A percentile compares a stretch with the other conserved stretches of the same genome.
phyloP scores from a whole-genome alignment of 345 rosid species.

The Moricandia moricandioides region DNA sequence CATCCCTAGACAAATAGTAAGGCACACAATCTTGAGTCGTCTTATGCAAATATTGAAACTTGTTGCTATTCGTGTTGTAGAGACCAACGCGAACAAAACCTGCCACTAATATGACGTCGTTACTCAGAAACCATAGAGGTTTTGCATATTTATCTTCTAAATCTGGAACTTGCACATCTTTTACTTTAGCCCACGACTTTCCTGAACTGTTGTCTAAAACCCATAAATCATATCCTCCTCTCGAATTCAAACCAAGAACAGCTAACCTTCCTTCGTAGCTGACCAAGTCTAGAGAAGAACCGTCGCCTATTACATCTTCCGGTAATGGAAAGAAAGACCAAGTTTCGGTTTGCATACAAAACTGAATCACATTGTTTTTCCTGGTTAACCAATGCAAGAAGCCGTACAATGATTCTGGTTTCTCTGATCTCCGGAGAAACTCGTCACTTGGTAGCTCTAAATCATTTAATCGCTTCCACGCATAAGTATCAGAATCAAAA shows the following conservation, averaged over 20 bases:
- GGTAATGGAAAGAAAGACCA: slow-evolving; percentile 13
- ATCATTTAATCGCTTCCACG: background rate
- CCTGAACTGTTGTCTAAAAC: background rate
- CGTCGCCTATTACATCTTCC: background rate
- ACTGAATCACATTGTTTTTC: slow-evolving; percentile 2
- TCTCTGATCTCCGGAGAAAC: too few relatives aligned
- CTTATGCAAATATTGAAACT: background rate
- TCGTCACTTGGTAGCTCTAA: background rate
- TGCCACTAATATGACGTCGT: background rate
- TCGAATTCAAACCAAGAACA: background rate
- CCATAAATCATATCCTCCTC: background rate
- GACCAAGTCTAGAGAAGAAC: background rate
- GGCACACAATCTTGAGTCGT: background rate
- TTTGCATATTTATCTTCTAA: background rate
- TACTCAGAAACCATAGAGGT: slow-evolving; percentile 8
- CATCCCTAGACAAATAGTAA: background rate
- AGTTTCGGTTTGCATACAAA: slow-evolving; percentile 23
- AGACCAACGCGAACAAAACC: background rate
- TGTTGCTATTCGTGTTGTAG: background rate
- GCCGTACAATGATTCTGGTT: background rate
- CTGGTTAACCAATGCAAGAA: slow-evolving; percentile 19
- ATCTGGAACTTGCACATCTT: background rate
- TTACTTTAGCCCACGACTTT: background rate
- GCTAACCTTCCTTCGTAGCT: slow-evolving; percentile 21
- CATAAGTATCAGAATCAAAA: slow-evolving; percentile 3